Conservation (phyloP, 192 early-diverging fungal species). For the Coemansia sp. region DNA sequence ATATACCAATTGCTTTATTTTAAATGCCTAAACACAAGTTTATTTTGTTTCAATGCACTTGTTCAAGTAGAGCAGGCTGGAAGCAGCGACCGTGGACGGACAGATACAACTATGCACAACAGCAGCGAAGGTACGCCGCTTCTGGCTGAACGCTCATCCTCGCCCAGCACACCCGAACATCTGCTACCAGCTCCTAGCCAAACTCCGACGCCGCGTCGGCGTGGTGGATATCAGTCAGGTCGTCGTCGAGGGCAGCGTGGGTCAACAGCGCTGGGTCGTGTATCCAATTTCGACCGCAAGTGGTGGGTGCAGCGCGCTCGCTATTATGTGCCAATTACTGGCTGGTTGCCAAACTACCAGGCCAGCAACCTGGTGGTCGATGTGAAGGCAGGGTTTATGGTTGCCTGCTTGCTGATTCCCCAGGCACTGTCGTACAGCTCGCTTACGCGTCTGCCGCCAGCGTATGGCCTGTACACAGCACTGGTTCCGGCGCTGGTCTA, state of each 20-base stretch:
- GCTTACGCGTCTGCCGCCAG: constrained; percentile 77
- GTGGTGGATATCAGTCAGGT: constrained; percentile 2
- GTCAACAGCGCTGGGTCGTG: constrained; percentile 8
- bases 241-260: constrained; percentile 13
- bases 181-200: constrained; percentile 30
- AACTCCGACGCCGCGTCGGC: background rate
- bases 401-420: constrained; percentile 73
- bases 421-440: constrained; percentile 87
- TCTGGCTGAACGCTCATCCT: constrained; percentile 13
- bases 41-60: background rate
- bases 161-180: constrained; percentile 11
- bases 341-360: constrained; percentile 88
- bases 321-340: constrained; percentile 92
- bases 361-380: constrained; percentile 66
- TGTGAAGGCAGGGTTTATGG: constrained; percentile 82
- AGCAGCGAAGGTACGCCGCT: constrained; percentile 28
- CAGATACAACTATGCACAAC: background rate
- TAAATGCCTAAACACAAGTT: too few species aligned
- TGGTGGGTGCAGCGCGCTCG: constrained; percentile 62
- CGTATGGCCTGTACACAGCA: constrained; percentile 90
- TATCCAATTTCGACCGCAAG: background rate
- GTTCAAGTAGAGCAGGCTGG: background rate
- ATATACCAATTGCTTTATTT: too few species aligned
- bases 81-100: background rate
- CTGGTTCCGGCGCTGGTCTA: constrained; percentile 84